Conservation (phyloP, 78 protist genomes). For the Dictyostelium purpureum region DNA sequence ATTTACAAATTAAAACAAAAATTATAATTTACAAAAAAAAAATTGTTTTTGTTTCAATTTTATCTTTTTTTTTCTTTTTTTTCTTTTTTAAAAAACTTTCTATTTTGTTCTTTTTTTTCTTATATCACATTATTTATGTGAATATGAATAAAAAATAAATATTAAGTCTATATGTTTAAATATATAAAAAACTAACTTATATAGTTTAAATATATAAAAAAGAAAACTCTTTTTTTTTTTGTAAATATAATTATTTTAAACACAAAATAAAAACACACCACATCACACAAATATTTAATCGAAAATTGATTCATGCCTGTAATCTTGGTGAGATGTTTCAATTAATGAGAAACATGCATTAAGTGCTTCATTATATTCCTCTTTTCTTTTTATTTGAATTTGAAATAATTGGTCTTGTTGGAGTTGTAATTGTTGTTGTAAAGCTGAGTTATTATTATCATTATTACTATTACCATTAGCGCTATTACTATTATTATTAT, state of each 20-base stretch:
- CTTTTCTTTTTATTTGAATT: neutral
- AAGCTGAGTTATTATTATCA: neutral
- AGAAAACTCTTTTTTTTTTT: too few relatives aligned
- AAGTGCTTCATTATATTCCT: conserved; percentile 66
- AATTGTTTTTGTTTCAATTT: neutral
- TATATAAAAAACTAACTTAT: neutral
- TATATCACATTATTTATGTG: neutral
- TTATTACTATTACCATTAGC: neutral
- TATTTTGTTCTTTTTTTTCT: neutral
- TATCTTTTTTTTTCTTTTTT: neutral
- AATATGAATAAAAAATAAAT: neutral
- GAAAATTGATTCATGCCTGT: conserved; percentile 49
- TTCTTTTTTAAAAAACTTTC: too few relatives aligned
- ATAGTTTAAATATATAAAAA: neutral
- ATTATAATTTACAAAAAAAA: neutral
- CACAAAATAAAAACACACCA: neutral
- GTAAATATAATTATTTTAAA: neutral
- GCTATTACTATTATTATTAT: neutral
- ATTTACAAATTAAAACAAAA: neutral
- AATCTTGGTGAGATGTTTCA: conserved; percentile 52
- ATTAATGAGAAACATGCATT: conserved; percentile 33
- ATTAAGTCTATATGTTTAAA: neutral
- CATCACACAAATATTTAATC: too few relatives aligned
- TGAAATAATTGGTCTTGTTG: conserved; percentile 6
- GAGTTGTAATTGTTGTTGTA: neutral